Base-by-base conservation (phyloP, 2,329 filamentous ascomycete species). In the Sporothrix pseudoabietina region DNA sequence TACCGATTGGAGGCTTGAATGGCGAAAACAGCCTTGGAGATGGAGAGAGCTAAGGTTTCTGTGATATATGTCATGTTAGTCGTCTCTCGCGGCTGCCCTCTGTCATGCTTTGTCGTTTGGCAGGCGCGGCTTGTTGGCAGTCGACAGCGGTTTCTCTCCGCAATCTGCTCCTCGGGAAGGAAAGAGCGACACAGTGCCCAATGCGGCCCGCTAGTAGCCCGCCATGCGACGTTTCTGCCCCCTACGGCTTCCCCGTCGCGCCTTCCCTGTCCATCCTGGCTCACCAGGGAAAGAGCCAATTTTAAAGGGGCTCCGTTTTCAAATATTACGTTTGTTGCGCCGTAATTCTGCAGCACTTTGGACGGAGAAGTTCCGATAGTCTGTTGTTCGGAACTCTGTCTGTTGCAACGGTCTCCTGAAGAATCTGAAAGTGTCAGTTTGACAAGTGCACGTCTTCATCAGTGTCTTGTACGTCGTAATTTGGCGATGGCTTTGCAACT, bases 281-380 rank as follows among this genome's bases (percentile, higher is more conserved):
- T 44, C 41, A 44, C 4, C 41, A 12, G 19, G 66, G 65, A 68
- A 68, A 55, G 66, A 39, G 68, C 44, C 35, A 71, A 71, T 61
- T 71, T 57, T 63, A 63, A 71, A 26, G 22, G 39, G 22, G 61
- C 61, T 47, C 61, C 39, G 12, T 26, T 9, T 30, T 35, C 19
- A 54, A 54, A n/a, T 54, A n/a, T 22, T 2, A n/a, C 22, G 26
- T 22, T 10, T 55, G n/a, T 3, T 26, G 12, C 22, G 30, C 39
- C 39, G 32, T 63, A 26, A 65, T 68, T 68, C 44, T 68, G 26
- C 52, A 52, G 44, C 39, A 44, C 39, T 47, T 65, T 44, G 10
- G n/a, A 30, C 61, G 61, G 61, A 66, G 39, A n/a, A 66, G n/a
- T 16, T 19, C 12, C 22, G 47, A 47, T 47, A 47, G n/a, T 44